phyloP scores from a whole-genome alignment of 805 yeast species.

The Myxozyma mucilagina region DNA sequence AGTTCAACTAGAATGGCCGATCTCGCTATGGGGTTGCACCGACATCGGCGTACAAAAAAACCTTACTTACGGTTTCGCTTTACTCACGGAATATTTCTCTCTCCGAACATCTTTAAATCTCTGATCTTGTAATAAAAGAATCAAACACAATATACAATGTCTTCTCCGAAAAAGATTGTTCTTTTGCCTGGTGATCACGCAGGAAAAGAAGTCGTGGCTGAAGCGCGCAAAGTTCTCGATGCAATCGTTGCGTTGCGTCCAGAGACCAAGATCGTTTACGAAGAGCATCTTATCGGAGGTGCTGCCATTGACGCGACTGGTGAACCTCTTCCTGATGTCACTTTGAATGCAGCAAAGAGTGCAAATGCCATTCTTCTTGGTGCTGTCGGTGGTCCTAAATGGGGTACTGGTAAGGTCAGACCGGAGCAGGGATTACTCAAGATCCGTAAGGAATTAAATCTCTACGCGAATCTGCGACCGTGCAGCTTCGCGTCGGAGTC shows the following conservation, averaged over 20 bases:
- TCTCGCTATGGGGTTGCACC: not conserved
- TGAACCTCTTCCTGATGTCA: constrained; percentile 79
- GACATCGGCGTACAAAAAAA: constrained; percentile 6
- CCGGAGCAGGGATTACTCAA: constrained; percentile 96
- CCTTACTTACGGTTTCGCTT: not conserved
- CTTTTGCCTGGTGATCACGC: constrained; percentile 96
- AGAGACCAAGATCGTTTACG: constrained; percentile 62
- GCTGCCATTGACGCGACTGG: constrained; percentile 98
- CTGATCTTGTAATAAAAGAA: not conserved
- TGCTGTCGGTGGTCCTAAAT: constrained; percentile 99
- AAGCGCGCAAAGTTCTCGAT: constrained; percentile 86
- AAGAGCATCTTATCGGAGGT: constrained; percentile 91
- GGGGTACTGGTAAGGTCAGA: constrained; percentile 96
- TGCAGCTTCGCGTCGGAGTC: constrained; percentile 89
- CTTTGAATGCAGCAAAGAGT: constrained; percentile 76
- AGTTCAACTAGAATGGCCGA: too few species aligned
- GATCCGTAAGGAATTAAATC: constrained; percentile 89
- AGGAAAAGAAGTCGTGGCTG: constrained; percentile 84
- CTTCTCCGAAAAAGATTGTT: constrained; percentile 63
- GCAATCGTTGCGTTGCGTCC: constrained; percentile 67
- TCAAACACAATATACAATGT: not conserved
- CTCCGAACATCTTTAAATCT: not conserved
- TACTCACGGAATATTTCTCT: not conserved
- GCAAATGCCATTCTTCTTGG: constrained; percentile 96
- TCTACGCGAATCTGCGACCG: constrained; percentile 96